A percentile compares a stretch with the other conserved stretches of the same genome.
phyloP scores from a whole-genome alignment of 2,329 filamentous ascomycete species.

The Rutstroemia sydowiana region DNA sequence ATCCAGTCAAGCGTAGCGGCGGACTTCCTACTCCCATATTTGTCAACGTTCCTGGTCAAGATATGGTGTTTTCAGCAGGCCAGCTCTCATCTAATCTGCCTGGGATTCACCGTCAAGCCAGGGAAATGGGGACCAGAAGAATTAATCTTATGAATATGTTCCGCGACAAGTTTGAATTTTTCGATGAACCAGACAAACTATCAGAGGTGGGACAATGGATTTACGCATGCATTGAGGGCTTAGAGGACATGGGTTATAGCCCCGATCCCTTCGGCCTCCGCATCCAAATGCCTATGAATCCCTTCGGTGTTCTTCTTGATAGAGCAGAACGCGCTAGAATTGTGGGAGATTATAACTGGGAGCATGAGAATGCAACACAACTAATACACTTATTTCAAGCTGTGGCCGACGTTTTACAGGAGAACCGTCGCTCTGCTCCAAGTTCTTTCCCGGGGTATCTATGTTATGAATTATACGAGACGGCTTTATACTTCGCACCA shows the following conservation, averaged over 20 bases:
- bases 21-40: background rate
- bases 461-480: slow-evolving; percentile 1
- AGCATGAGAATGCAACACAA: background rate
- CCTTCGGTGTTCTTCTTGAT: background rate
- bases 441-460: background rate
- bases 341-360: background rate
- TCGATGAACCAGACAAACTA: slow-evolving; percentile 1
- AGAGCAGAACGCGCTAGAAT: background rate
- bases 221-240: background rate
- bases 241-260: background rate
- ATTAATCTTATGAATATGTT: slow-evolving; percentile 2
- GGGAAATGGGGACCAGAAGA: slow-evolving; percentile 1
- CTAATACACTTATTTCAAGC: slow-evolving; percentile 7
- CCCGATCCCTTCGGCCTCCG: background rate
- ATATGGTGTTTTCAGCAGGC: background rate
- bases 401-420: slow-evolving; percentile 1
- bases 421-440: background rate
- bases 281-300: background rate
- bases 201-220: slow-evolving; percentile 4
- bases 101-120: slow-evolving; percentile 4
- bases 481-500: background rate
- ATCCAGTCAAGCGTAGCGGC: background rate
- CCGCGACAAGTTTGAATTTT: background rate
- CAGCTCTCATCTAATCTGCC: background rate
- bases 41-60: background rate